Evolutionary conservation across 495 filamentous ascomycete species (phyloP), one percentile per base, ranked within the genome.

Genomic region (Neurospora sublineolata): DNA sequence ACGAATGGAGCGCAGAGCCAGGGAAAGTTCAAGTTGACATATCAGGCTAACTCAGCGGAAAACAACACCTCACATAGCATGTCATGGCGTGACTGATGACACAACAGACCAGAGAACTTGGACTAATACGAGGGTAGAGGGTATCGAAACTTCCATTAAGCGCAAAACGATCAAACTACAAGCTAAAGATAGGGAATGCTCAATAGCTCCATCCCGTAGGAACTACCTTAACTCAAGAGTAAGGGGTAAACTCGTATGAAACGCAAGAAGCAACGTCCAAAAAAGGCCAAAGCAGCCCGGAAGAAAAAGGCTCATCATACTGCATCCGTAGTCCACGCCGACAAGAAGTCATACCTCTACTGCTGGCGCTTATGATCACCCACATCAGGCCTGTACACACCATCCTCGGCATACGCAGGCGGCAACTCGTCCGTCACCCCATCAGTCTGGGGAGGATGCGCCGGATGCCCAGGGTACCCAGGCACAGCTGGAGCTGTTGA

Each of bases 331-430:
- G 8, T 1, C 18, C 41, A 27, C 20, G 9, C 9, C 1, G 0
- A 27, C 20, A 33, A 18, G 12, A 6, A 60, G 6, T 18, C 1
- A 33, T 14, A 4, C 0, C 14, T 3, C 23, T 73, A 72, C 70
- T 70, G 67, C 14, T 73, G 75, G 18, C 69, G 75, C 72, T 77
- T 78, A 27, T 39, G 20, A 67, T 78, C 76, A 4, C 64, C 69
- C 11, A 58, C 71, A 1, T 33, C 69, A n/a, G 60, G 52, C 12
- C 67, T 52, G 37, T 69, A 64, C 6, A 69, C 41, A 8, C 70
- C 73, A 4, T 77, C 72, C 27, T 74, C 74, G 0, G 69, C 75
- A 70, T 78, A 78, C n/a, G 77, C 77, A 18, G 77, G 77, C 27
- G 77, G 77, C 41, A 76, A 12, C 11, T 52, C 44, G 6, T 77